Percentiles rank a stretch among this genome's conserved stretches.
These are phyloP conservation scores for Protomyces macrosporus DNA, from an alignment of 1,139 yeast species.

Conservation along the genomic window DNA sequence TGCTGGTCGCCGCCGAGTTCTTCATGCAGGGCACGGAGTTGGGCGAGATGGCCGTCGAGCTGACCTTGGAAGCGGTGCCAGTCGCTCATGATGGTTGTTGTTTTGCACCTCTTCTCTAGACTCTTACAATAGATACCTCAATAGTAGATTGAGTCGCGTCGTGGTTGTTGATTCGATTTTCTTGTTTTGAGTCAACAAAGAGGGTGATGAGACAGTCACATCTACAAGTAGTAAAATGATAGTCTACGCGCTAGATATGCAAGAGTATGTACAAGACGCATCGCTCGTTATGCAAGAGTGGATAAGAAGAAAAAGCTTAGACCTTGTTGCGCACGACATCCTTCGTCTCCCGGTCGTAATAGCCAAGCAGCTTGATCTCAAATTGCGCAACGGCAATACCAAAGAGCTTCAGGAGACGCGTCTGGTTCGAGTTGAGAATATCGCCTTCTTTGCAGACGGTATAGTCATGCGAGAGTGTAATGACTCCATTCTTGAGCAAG, in stretches of 20 bases:
- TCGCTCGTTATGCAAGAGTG: not conserved
- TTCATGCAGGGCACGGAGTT: constrained; percentile 6
- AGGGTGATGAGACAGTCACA: not conserved
- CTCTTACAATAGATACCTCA: not conserved
- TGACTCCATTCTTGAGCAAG: constrained; percentile 80
- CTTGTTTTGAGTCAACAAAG: not conserved
- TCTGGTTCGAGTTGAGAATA: constrained; percentile 80
- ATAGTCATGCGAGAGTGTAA: constrained; percentile 67
- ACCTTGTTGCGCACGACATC: constrained; percentile 7
- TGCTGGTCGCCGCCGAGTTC: constrained; percentile 23
- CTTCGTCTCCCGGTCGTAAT: constrained; percentile 15
- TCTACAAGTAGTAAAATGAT: not conserved
- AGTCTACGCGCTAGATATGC: not conserved
- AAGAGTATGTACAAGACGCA: not conserved
- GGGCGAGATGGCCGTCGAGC: constrained; percentile 14
- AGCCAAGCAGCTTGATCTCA: constrained; percentile 63
- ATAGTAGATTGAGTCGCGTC: too few species aligned
- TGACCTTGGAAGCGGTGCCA: constrained; percentile 16
- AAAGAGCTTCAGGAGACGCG: constrained; percentile 84
- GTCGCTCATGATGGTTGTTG: not conserved
- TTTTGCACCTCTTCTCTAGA: too few species aligned
- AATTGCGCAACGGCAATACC: constrained; percentile 93
- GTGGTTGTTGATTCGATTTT: not conserved
- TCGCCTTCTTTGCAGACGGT: constrained; percentile 78
- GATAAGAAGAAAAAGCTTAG: not conserved